A percentile compares a stretch with the other conserved stretches of the same genome.
Evolutionary conservation across 768 basidiomycete genomes (phyloP).

Genomic region (Phanerodontia chrysosporium): DNA sequence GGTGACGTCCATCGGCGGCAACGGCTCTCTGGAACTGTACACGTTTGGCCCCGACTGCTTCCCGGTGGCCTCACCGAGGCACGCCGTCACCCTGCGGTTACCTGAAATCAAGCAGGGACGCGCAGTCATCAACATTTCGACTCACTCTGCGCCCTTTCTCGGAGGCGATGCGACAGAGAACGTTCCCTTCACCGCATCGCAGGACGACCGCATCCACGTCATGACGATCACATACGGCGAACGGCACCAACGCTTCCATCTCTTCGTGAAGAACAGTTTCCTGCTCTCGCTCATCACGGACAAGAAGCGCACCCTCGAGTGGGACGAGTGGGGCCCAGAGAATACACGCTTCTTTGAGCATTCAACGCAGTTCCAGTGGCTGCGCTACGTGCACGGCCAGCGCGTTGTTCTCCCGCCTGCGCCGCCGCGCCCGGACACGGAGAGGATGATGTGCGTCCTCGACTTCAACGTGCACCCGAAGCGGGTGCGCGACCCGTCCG

Average conservation of each 20-base stretch:
- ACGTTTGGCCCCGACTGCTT: conserved; percentile 25
- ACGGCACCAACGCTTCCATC: conserved; percentile 18
- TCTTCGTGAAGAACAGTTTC: conserved; percentile 31
- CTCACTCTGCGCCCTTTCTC: conserved; percentile 27
- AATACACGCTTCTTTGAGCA: conserved; percentile 31
- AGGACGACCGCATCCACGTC: conserved; percentile 24
- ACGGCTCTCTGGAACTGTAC: conserved; percentile 42
- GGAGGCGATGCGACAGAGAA: background rate
- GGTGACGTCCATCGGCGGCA: conserved; percentile 30
- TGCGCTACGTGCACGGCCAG: conserved; percentile 38
- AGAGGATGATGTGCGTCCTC: conserved; percentile 18
- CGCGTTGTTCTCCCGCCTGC: conserved; percentile 28
- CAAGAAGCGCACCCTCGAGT: conserved; percentile 12
- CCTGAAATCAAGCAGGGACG: conserved; percentile 17
- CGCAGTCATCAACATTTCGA: conserved; percentile 15
- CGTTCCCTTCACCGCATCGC: conserved; percentile 20
- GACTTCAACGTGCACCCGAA: conserved; percentile 30
- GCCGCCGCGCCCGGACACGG: conserved; percentile 9
- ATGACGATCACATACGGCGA: conserved; percentile 25
- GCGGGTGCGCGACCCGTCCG: conserved; percentile 17
- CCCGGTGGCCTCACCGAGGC: background rate
- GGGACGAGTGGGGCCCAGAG: conserved; percentile 37
- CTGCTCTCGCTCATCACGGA: conserved; percentile 18
- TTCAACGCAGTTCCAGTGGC: conserved; percentile 33
- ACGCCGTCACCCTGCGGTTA: conserved; percentile 23